Conservation (phyloP, 768 basidiomycete species). For the Cystofilobasidium bisporidii region DNA sequence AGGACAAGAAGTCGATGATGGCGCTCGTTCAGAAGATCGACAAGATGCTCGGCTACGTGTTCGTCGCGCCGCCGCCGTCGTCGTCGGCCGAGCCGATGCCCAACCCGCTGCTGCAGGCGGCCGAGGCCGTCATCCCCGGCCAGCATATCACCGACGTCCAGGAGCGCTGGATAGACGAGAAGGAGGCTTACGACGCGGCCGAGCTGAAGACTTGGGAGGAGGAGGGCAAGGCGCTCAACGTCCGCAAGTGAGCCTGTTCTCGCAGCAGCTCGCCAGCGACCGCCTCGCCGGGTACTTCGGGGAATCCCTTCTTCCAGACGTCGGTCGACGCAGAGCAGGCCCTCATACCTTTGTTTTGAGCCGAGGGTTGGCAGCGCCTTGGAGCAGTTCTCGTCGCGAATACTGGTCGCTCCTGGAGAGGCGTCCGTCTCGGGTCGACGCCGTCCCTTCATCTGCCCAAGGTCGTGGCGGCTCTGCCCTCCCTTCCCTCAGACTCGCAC, state of each 20-base stretch:
- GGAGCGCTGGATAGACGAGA: conserved; percentile 85
- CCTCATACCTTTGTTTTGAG: too few species aligned
- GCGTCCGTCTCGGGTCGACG: too few species aligned
- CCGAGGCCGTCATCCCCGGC: conserved; percentile 32
- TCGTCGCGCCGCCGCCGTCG: conserved; percentile 44
- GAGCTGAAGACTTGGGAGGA: conserved; percentile 68
- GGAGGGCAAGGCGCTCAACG: conserved; percentile 50
- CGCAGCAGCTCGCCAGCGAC: too few species aligned
- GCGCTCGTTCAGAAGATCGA: conserved; percentile 75
- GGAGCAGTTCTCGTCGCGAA: too few species aligned
- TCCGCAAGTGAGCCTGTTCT: not conserved
- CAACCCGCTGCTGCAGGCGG: conserved; percentile 15
- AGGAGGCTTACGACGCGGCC: conserved; percentile 69
- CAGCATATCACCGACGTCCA: conserved; percentile 62
- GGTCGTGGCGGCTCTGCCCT: too few species aligned
- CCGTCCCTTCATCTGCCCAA: too few species aligned
- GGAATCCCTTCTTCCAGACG: too few species aligned
- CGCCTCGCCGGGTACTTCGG: too few species aligned
- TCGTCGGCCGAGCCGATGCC: conserved; percentile 35
- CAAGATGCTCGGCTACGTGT: conserved; percentile 84
- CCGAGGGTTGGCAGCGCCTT: too few species aligned
- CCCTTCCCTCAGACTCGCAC: too few species aligned
- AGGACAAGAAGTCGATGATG: conserved; percentile 95
- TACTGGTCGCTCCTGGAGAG: too few species aligned
- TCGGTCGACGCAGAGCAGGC: too few species aligned